These are phyloP conservation scores for Dichotomocladium elegans DNA, from an alignment of 371 early-diverging fungal species.

Conservation along the genomic window DNA sequence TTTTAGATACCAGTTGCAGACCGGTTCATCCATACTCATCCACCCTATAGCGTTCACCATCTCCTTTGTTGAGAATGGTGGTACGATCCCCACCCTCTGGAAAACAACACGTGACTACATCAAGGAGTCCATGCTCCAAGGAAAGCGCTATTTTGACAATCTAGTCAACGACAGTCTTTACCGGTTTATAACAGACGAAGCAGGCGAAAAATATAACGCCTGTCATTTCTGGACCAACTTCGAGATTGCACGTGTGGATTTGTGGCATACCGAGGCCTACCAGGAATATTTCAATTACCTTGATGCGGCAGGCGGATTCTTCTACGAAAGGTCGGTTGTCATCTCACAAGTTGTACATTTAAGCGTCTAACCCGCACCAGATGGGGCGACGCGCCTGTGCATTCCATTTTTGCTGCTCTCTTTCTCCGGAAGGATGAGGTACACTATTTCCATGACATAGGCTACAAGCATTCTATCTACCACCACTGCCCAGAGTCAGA, in stretches of 20 bases:
- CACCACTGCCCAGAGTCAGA: slow-evolving; percentile 64
- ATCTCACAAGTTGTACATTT: neutral
- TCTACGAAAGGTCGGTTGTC: slow-evolving; percentile 31
- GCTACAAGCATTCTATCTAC: slow-evolving; percentile 69
- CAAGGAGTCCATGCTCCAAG: slow-evolving; percentile 9
- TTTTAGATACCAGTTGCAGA: neutral
- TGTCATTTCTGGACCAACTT: slow-evolving; percentile 93
- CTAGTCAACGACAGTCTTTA: slow-evolving; percentile 35
- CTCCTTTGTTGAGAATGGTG: slow-evolving; percentile 63
- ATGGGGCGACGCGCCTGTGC: slow-evolving; percentile 98
- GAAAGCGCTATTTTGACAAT: slow-evolving; percentile 33
- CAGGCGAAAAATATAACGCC: slow-evolving; percentile 43
- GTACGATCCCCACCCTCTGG: slow-evolving; percentile 78
- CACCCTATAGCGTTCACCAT: slow-evolving; percentile 56
- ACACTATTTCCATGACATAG: slow-evolving; percentile 89
- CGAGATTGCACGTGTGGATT: slow-evolving; percentile 83
- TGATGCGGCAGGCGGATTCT: slow-evolving; percentile 68
- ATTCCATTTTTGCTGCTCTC: slow-evolving; percentile 77
- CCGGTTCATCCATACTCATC: too few relatives aligned
- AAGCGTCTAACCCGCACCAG: slow-evolving; percentile 9
- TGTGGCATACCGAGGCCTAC: slow-evolving; percentile 68
- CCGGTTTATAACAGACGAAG: slow-evolving; percentile 29
- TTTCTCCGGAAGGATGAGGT: slow-evolving; percentile 64
- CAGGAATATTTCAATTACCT: slow-evolving; percentile 47
- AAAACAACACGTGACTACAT: slow-evolving; percentile 59